These are phyloP conservation scores for Ganoderma resinaceum DNA, from an alignment of 1,284 basidiomycete species.

Conservation along the genomic window DNA sequence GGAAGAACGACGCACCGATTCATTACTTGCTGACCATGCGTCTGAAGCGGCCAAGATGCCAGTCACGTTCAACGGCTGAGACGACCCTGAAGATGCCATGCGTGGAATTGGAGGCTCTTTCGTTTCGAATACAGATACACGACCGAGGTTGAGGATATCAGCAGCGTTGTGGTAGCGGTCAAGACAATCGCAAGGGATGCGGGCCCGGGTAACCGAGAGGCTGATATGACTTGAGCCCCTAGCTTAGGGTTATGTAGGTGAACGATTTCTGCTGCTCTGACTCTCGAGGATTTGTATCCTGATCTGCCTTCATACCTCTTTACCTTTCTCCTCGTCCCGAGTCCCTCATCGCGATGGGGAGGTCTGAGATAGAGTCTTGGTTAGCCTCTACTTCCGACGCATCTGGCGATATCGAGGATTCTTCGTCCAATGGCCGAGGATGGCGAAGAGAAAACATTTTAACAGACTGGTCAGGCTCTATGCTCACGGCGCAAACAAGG, in stretches of 20 bases:
- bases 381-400: conserved; percentile 41
- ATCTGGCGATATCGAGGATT: conserved; percentile 40
- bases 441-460: conserved; percentile 62
- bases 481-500: conserved; percentile 57
- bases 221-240: not conserved
- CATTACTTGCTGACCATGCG: conserved; percentile 34
- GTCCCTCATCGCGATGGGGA: conserved; percentile 40
- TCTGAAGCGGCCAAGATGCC: conserved; percentile 27
- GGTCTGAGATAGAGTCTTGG: conserved; percentile 49
- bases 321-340: not conserved
- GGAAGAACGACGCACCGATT: conserved; percentile 24
- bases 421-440: conserved; percentile 22
- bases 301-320: not conserved
- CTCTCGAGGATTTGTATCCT: not conserved
- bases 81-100: not conserved
- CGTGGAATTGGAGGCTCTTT: no score
- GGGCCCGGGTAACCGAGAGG: not conserved
- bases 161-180: not conserved
- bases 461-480: conserved; percentile 60
- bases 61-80: conserved; percentile 23
- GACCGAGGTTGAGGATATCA: not conserved
- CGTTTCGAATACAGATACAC: not conserved
- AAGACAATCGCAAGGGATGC: not conserved
- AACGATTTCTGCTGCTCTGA: not conserved
- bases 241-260: not conserved